Evolutionary conservation across 2,329 filamentous ascomycete species (phyloP), one percentile per base, ranked within the genome.

Genomic region (Thielaviopsis populi): DNA sequence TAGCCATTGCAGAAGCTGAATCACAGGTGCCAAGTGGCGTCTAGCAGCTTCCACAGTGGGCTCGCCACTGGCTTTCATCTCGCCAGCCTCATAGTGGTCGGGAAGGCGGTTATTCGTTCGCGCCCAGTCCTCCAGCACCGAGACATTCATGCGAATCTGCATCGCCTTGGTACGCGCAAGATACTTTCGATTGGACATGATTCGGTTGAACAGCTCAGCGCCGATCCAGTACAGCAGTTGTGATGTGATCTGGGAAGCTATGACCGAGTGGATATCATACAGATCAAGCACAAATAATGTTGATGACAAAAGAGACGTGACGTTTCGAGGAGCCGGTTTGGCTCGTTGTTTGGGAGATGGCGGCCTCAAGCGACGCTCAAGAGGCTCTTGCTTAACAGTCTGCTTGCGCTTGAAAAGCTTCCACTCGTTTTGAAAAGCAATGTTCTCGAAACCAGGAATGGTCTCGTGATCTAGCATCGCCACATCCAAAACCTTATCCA

Each of bases 121-220:
- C 1, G 94, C 92, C 94, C 94, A 99, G 71, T 99, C 94, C 73
- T 99, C 94, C 22, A 99, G 78, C 7, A 86, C 87, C 0, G 94
- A 97, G 6, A 99, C 85, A 72, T 99, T 99, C 91, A 99, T 97
- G 68, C 94, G 89, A 69, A 99, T 97, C 73, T 99, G 94, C 94
- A 99, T 99, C 2, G 94, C 94, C 74, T 99, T 99, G 19, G 94
- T 99, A 62, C 94, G 83, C 5, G 94, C 92, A 10, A 99, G 80
- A 71, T 96, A 99, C 72, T 92, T 91, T 68, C 90, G 84, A 71
- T 95, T 96, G 37, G 89, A 92, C 89, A 99, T 96, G 73, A 99
- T 89, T 65, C 92, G 87, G 74, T 99, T 99, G 77, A 99, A 99
- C 8, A 97, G 83, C 74, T 99, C 94, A 0, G 92, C 89, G 6